Conservation (phyloP, 108 stramenopile species). For the Hondaea fermentalgiana region DNA sequence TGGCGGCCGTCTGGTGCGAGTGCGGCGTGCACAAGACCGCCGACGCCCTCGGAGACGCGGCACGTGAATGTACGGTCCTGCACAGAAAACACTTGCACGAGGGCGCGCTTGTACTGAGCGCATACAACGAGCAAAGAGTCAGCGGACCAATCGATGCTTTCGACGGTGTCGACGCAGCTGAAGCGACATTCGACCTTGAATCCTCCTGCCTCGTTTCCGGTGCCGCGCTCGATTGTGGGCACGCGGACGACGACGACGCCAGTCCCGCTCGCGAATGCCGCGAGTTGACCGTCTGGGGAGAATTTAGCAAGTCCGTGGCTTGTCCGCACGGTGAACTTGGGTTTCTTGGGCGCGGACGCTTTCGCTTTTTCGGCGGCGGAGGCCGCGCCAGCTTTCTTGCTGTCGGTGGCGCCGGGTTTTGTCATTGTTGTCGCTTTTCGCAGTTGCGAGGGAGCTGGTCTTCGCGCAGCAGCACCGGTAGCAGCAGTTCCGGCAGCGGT, state of each 20-base stretch:
- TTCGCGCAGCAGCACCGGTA: too few species aligned
- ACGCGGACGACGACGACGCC: not conserved
- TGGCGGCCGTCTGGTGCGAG: not conserved
- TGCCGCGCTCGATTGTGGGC: not conserved
- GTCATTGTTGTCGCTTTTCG: too few species aligned
- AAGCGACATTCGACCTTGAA: not conserved
- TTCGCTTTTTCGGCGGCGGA: too few species aligned
- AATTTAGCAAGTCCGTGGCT: not conserved
- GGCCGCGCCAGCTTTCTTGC: too few species aligned
- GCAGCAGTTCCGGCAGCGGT: too few species aligned
- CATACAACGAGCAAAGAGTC: not conserved
- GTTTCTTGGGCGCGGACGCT: not conserved
- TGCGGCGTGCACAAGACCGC: not conserved
- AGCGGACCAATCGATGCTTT: not conserved
- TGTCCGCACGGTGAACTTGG: not conserved
- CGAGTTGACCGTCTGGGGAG: not conserved
- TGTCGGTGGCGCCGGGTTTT: too few species aligned
- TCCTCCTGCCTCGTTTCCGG: not conserved
- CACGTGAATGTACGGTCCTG: not conserved
- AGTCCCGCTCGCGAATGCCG: not conserved
- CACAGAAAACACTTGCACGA: not conserved
- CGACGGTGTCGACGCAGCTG: not conserved
- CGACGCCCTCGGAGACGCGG: constrained; percentile 5
- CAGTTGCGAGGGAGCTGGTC: too few species aligned
- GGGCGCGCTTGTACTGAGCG: not conserved